Percentiles rank a stretch among this genome's conserved stretches.
These are phyloP conservation scores for Vitis riparia DNA, from an alignment of 164 flowering plant species.

Conservation along the genomic window DNA sequence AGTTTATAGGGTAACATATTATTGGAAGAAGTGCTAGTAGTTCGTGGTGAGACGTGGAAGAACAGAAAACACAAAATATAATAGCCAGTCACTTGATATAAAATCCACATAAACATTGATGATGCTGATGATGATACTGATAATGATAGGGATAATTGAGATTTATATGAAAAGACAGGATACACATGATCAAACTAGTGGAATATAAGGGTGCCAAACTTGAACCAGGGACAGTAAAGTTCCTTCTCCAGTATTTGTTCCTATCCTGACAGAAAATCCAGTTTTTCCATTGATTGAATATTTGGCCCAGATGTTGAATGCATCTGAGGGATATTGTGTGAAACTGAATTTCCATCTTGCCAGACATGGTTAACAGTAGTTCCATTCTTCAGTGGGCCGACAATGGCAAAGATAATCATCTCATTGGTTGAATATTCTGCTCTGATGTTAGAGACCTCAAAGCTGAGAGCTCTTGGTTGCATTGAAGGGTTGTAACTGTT, in stretches of 20 bases:
- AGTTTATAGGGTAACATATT: not conserved
- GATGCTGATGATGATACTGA: no score
- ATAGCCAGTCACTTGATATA: not conserved
- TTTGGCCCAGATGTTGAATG: constrained; percentile 23
- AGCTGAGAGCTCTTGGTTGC: constrained; percentile 30
- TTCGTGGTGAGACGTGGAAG: not conserved
- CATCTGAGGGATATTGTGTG: constrained; percentile 26
- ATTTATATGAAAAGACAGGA: not conserved
- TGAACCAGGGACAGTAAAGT: not conserved
- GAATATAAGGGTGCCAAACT: not conserved
- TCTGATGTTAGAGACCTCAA: constrained; percentile 32
- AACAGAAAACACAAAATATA: not conserved
- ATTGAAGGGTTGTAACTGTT: constrained; percentile 36
- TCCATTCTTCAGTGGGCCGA: constrained; percentile 30
- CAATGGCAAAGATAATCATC: constrained; percentile 39
- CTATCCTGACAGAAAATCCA: constrained; percentile 22
- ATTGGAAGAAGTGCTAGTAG: not conserved
- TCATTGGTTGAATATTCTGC: constrained; percentile 35
- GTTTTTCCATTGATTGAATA: constrained; percentile 25
- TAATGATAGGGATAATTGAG: not conserved
- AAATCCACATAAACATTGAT: no score
- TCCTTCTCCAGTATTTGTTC: not conserved
- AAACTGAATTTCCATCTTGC: constrained; percentile 31
- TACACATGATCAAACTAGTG: not conserved
- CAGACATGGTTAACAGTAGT: constrained; percentile 32